A percentile compares a stretch with the other conserved stretches of the same genome.
Evolutionary conservation across 306 rosid species (phyloP).

Genomic region (Quercus alba): DNA sequence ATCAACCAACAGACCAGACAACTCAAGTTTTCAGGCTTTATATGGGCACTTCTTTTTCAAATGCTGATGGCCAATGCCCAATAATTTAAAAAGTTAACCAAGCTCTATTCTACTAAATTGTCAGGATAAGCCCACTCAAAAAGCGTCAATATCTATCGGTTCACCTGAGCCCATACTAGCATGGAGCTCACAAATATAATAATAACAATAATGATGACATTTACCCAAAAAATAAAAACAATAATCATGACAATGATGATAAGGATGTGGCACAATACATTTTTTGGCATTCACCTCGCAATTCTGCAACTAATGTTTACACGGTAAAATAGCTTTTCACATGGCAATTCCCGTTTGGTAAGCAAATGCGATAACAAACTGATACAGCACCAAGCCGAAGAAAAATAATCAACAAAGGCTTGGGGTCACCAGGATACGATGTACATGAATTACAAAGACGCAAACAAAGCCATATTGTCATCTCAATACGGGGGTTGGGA

Average conservation of each 20-base stretch:
- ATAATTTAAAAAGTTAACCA: neutral
- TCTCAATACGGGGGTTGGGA: constrained; percentile 18
- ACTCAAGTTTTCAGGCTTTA: neutral
- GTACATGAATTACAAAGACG: constrained; percentile 10
- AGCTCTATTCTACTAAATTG: neutral
- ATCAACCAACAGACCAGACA: neutral
- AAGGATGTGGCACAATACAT: no score
- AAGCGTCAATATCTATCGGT: neutral
- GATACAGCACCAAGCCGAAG: constrained; percentile 11
- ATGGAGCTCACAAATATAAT: no score
- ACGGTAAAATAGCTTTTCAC: neutral
- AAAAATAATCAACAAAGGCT: constrained; percentile 3
- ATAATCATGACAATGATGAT: neutral
- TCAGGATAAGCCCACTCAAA: neutral
- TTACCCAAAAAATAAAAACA: neutral
- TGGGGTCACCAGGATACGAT: constrained; percentile 14
- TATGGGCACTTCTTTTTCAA: neutral
- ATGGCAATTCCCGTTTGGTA: neutral
- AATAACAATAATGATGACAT: neutral
- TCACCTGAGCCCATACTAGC: neutral
- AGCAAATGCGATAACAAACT: neutral
- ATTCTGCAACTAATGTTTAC: neutral
- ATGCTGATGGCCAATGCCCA: neutral
- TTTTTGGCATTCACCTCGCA: neutral
- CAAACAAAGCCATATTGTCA: constrained; percentile 26